Percentiles rank a stretch among this genome's conserved stretches.
Evolutionary conservation across 345 rosid genomes (phyloP).

Genomic region (Aquilaria yunnanensis): DNA sequence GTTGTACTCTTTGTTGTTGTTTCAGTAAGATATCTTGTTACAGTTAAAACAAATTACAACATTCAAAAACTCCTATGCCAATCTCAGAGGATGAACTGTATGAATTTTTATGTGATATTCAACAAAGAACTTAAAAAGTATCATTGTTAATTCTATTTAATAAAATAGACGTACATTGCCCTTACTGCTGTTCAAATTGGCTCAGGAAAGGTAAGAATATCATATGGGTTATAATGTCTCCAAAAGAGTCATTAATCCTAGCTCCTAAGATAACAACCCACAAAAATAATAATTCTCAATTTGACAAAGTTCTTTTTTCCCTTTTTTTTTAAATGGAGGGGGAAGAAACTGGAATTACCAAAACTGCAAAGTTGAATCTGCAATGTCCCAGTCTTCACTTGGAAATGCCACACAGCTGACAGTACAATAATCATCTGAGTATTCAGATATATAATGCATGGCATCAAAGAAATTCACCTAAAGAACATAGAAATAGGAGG

Average conservation of each 20-base stretch:
- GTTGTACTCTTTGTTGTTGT: too few species aligned
- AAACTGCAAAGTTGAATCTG: slow-evolving; percentile 96
- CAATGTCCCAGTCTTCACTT: slow-evolving; percentile 95
- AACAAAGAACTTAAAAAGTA: too few species aligned
- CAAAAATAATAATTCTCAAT: too few species aligned
- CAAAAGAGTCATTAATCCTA: background rate
- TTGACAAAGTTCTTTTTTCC: too few species aligned
- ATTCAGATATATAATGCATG: slow-evolving; percentile 2
- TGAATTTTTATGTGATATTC: too few species aligned
- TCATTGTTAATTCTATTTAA: too few species aligned
- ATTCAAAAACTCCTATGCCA: too few species aligned
- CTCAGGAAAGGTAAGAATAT: background rate
- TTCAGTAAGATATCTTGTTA: too few species aligned
- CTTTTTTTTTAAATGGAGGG: background rate
- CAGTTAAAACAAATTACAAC: too few species aligned
- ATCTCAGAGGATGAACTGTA: too few species aligned
- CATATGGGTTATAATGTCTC: background rate
- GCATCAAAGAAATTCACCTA: background rate
- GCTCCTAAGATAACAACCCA: background rate
- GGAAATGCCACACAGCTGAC: slow-evolving; percentile 88
- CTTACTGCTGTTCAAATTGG: too few species aligned
- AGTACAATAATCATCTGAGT: slow-evolving; percentile 20
- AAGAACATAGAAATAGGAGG: background rate
- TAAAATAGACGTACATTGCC: too few species aligned
- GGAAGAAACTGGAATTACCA: slow-evolving; percentile 39